Base-by-base conservation (phyloP, 805 yeast genomes). In the Starmerella vaccinii region DNA sequence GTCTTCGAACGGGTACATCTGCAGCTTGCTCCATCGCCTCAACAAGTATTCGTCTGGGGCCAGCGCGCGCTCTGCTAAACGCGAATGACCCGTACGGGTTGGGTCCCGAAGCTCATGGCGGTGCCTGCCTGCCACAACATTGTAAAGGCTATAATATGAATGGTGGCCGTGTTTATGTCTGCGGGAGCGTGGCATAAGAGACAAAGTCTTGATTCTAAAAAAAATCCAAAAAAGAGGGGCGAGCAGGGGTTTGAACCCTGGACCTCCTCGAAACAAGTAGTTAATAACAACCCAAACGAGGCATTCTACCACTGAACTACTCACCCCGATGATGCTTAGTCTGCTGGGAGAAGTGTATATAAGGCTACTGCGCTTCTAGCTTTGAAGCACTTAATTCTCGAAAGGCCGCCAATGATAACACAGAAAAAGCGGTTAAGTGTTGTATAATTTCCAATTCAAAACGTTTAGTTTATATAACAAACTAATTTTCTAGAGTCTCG, bases 241-340 rank as follows among this genome's bases (percentile, higher is more conserved):
- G 54, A 51, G 47, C 54, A 49, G 54, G 54, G 54, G 54, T 49
- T 51, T 49, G 54, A 51, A 51, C 54, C 54, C 54, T 49, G 54
- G 54, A 51, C 54, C 54, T 51, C 51, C 42, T 40, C 51, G 46
- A 41, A 13, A 41, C 45, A 41, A 41, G 45, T 41, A 41, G 45
- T 12, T 22, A 22, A 12, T n/a, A 27, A 10, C 26, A 41, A 51
- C 54, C 54, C 54, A 51, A 51, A 51, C 46, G 51, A 40, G 42
- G 46, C 46, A 51, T 51, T 51, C 54, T 51, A 47, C 54, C 54
- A 51, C 54, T 51, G 54, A 51, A 51, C 54, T 51, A 51, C 47
- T 46, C 54, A 51, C 54, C 50, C 54, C 34, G 22, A 33, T 16
- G 4, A n/a, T 41, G 45, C 45, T 41, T 41, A 41, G 30, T 39